A percentile compares a stretch with the other conserved stretches of the same genome.
These are phyloP conservation scores for Clarireedia monteithiana DNA, from an alignment of 2,329 filamentous ascomycete species.

Conservation along the genomic window DNA sequence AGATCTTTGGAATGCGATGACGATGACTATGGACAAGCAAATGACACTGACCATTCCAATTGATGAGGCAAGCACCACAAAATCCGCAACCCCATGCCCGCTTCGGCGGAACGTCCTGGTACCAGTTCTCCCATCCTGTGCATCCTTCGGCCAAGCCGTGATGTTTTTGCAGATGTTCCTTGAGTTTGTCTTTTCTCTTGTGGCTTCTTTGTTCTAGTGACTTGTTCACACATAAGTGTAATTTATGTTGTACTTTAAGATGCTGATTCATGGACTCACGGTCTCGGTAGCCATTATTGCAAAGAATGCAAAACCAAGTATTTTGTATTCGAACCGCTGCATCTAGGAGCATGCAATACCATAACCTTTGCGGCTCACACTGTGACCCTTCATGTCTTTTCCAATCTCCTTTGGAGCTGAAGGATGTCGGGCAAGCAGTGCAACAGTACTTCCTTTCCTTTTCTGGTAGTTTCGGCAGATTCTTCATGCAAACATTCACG, in stretches of 20 bases:
- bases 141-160: constrained; percentile 13
- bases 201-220: constrained; percentile 7
- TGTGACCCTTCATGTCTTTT: constrained; percentile 20
- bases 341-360: constrained; percentile 17
- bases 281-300: constrained; percentile 1
- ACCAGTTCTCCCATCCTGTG: constrained; percentile 16
- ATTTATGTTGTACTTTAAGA: constrained; percentile 13
- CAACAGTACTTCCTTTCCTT: constrained; percentile 14
- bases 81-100: constrained; percentile 23
- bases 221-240: constrained; percentile 15
- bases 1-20: too few species aligned
- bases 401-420: constrained; percentile 20
- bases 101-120: constrained; percentile 13
- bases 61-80: constrained; percentile 15
- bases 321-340: background rate
- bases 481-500: background rate
- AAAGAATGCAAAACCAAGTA: constrained; percentile 17
- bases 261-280: constrained; percentile 13
- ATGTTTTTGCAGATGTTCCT: constrained; percentile 18
- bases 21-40: too few species aligned
- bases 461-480: background rate
- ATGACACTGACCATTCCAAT: constrained; percentile 19
- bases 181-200: constrained; percentile 19
- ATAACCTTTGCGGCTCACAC: constrained; percentile 17
- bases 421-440: constrained; percentile 13